A percentile compares a stretch with the other conserved stretches of the same genome.
These are phyloP conservation scores for Aspergillus arachidicola DNA, from an alignment of 2,329 filamentous ascomycete species.

Conservation along the genomic window DNA sequence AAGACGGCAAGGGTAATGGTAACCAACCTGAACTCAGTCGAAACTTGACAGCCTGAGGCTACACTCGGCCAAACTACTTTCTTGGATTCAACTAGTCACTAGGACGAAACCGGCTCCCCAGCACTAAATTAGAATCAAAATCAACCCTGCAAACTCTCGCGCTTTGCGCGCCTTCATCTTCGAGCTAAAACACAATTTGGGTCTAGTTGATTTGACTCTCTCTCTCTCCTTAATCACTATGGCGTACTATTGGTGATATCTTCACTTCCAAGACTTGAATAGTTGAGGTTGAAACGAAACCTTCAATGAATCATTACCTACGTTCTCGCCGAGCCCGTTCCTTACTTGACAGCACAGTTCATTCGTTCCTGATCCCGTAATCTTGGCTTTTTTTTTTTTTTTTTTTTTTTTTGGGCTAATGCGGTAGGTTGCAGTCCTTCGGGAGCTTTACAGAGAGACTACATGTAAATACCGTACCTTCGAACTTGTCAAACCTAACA, in stretches of 20 bases:
- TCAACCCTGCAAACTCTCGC: background rate
- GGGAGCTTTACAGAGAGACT: background rate
- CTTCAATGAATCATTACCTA: constrained; percentile 1
- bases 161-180: constrained; percentile 10
- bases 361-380: constrained; percentile 6
- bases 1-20: background rate
- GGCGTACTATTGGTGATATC: background rate
- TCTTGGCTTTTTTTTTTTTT: background rate
- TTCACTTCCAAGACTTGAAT: background rate
- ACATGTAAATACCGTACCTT: background rate
- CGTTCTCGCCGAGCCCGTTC: background rate
- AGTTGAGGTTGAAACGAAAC: background rate
- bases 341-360: constrained; percentile 1
- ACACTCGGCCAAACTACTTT: background rate
- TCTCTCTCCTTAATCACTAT: background rate
- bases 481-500: background rate
- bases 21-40: background rate
- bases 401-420: background rate
- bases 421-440: background rate
- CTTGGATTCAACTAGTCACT: constrained; percentile 3
- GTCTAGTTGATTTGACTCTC: background rate
- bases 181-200: background rate
- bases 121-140: background rate
- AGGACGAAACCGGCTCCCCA: constrained; percentile 1
- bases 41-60: background rate